These are phyloP conservation scores for Aphanomyces stellatus DNA, from an alignment of 352 stramenopile genomes.

Conservation along the genomic window DNA sequence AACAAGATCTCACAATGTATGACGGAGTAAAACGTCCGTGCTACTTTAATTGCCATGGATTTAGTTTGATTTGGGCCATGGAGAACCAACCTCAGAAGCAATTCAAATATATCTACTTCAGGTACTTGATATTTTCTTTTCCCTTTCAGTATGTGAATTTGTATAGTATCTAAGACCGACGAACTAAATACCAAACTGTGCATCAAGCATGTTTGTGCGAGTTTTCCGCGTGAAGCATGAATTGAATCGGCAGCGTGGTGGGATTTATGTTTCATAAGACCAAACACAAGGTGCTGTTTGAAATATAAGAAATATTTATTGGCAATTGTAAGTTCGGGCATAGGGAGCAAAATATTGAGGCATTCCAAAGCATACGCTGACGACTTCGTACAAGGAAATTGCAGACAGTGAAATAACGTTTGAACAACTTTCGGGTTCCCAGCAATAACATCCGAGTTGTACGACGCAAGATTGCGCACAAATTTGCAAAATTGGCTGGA, in stretches of 20 bases:
- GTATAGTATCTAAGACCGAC: too few relatives aligned
- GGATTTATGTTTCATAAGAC: too few relatives aligned
- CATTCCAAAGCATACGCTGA: neutral
- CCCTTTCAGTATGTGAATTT: too few relatives aligned
- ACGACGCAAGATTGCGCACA: neutral
- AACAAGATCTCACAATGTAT: neutral
- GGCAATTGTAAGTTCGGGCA: too few relatives aligned
- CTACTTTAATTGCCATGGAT: neutral
- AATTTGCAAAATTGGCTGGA: conserved; percentile 1
- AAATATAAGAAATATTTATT: too few relatives aligned
- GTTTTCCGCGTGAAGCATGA: too few relatives aligned
- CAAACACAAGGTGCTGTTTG: too few relatives aligned
- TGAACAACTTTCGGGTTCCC: neutral
- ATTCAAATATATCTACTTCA: neutral
- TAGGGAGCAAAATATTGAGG: too few relatives aligned
- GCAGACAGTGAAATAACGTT: neutral
- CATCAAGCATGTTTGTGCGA: too few relatives aligned
- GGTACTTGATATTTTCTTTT: neutral
- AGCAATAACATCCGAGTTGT: neutral
- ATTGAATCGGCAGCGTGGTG: too few relatives aligned
- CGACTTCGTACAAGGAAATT: neutral
- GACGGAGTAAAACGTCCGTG: neutral
- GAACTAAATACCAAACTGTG: too few relatives aligned
- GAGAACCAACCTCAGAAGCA: neutral
- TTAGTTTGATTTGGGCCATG: neutral